phyloP scores from a whole-genome alignment of 805 yeast genomes.

The Candida peoriensis region DNA sequence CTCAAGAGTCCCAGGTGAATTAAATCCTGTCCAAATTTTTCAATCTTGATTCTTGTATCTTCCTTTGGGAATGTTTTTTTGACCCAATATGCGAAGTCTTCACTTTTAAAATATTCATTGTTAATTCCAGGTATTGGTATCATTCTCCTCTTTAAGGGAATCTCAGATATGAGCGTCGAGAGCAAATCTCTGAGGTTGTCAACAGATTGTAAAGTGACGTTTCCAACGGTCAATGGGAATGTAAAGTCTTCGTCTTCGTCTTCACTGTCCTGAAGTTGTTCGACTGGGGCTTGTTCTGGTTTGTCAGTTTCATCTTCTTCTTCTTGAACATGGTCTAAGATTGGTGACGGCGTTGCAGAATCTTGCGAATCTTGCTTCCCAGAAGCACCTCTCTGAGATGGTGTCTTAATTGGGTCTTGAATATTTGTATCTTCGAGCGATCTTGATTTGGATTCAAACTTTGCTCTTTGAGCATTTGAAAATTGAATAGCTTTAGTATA shows the following conservation, averaged over 20 bases:
- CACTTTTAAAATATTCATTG: slow-evolving; percentile 27
- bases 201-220: slow-evolving; percentile 7
- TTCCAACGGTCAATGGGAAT: slow-evolving; percentile 22
- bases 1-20: slow-evolving; percentile 21
- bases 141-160: slow-evolving; percentile 22
- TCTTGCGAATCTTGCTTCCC: background rate
- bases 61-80: slow-evolving; percentile 16
- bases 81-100: slow-evolving; percentile 21
- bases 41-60: slow-evolving; percentile 27
- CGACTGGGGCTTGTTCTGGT: slow-evolving; percentile 1
- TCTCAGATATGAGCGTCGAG: slow-evolving; percentile 6
- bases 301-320: background rate
- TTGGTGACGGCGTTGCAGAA: background rate
- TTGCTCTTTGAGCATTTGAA: slow-evolving; percentile 8
- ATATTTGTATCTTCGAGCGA: slow-evolving; percentile 12
- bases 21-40: slow-evolving; percentile 29
- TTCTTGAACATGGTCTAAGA: background rate
- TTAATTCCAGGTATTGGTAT: slow-evolving; percentile 27
- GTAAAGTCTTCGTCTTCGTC: slow-evolving; percentile 13
- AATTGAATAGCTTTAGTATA: slow-evolving; percentile 10
- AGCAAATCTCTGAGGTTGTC: slow-evolving; percentile 13
- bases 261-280: slow-evolving; percentile 1
- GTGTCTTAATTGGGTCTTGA: background rate
- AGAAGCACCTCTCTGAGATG: too few species aligned
- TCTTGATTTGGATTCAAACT: slow-evolving; percentile 11